Conservation (phyloP, 371 early-diverging fungal species). For the Lichtheimia hyalospora region DNA sequence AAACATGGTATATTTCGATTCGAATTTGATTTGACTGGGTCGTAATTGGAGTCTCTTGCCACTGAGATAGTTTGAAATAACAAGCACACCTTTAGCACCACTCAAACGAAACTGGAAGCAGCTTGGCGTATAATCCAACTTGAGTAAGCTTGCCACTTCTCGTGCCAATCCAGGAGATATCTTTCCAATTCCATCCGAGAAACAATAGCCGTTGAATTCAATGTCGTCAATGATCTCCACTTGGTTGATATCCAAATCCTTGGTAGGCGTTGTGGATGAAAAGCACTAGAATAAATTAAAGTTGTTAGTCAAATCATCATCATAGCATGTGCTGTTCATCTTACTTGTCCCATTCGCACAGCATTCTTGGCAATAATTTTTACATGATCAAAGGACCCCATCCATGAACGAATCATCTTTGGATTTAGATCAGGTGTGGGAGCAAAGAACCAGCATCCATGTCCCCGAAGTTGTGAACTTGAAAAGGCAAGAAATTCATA, state of each 20-base stretch:
- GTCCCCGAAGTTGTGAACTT: conserved; percentile 66
- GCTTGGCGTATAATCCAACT: conserved; percentile 54
- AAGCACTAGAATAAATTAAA: conserved; percentile 47
- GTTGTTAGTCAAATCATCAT: neutral
- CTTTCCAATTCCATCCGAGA: conserved; percentile 87
- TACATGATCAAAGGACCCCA: conserved; percentile 73
- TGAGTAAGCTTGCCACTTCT: conserved; percentile 50
- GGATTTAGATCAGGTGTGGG: conserved; percentile 40
- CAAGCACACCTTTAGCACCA: conserved; percentile 81
- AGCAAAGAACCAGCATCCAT: conserved; percentile 77
- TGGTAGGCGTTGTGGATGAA: conserved; percentile 62
- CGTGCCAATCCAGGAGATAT: conserved; percentile 58
- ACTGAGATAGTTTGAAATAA: conserved; percentile 21
- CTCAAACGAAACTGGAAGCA: conserved; percentile 84
- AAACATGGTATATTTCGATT: conserved; percentile 53
- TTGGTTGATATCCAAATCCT: conserved; percentile 28
- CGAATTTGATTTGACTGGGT: conserved; percentile 73
- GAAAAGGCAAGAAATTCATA: conserved; percentile 78
- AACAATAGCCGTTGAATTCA: conserved; percentile 53
- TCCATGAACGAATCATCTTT: conserved; percentile 63
- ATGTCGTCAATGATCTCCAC: conserved; percentile 59
- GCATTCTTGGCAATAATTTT: conserved; percentile 73
- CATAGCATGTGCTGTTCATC: neutral
- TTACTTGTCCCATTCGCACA: conserved; percentile 71
- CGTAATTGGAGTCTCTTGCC: conserved; percentile 52